Conservation (phyloP, 2,329 filamentous ascomycete genomes). For the Monilinia fructicola region DNA sequence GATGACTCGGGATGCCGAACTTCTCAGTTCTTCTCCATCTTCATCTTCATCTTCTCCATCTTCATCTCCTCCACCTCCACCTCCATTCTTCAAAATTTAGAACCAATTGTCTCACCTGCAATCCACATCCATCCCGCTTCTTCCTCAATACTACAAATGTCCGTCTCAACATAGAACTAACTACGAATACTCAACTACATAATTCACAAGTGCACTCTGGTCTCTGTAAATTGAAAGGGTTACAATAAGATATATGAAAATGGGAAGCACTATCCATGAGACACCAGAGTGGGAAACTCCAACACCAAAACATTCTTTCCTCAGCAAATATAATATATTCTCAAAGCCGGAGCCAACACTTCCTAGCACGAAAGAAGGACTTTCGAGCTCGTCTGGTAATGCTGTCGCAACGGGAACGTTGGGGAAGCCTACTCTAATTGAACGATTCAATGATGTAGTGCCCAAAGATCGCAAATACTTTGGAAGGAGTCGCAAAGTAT, state of each 20-base stretch:
- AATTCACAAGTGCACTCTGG: conserved; percentile 7
- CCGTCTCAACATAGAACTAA: not conserved
- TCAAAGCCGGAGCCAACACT: conserved; percentile 19
- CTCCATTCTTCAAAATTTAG: not conserved
- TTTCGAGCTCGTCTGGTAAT: conserved; percentile 3
- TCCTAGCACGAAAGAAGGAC: conserved; percentile 19
- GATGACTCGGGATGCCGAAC: too few species aligned
- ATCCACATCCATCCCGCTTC: conserved; percentile 7
- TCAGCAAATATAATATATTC: conserved; percentile 26
- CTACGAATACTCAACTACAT: not conserved
- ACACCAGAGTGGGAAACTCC: conserved; percentile 36
- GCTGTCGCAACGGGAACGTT: not conserved
- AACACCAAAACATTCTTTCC: conserved; percentile 22
- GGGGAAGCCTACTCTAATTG: not conserved
- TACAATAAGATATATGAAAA: conserved; percentile 11
- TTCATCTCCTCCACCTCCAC: not conserved
- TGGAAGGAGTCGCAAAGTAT: conserved; percentile 27
- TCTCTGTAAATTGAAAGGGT: not conserved
- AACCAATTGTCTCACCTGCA: not conserved
- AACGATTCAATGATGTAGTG: conserved; percentile 10
- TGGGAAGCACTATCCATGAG: conserved; percentile 29
- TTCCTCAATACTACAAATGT: not conserved
- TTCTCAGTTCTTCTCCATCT: not conserved
- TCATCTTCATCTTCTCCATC: not conserved
- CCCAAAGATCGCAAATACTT: conserved; percentile 29